Conservation (phyloP, 2,329 filamentous ascomycete species). For the Aspergillus aculeatinus region DNA sequence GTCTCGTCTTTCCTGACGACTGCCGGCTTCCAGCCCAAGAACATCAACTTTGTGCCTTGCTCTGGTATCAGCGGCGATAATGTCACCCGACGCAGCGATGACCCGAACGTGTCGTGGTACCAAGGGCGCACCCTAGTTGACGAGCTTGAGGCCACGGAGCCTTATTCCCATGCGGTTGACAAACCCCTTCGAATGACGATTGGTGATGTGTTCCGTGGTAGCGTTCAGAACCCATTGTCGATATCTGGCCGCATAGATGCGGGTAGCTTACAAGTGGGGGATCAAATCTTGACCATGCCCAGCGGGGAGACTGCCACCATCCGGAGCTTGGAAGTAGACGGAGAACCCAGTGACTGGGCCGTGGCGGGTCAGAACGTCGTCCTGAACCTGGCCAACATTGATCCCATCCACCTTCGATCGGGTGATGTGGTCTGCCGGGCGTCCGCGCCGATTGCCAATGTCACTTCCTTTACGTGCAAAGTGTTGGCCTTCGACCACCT, state of each 20-base stretch:
- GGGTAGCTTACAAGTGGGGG: slow-evolving; percentile 80
- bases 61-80: slow-evolving; percentile 90
- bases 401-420: slow-evolving; percentile 74
- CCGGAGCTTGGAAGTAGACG: slow-evolving; percentile 77
- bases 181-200: slow-evolving; percentile 85
- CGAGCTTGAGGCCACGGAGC: slow-evolving; percentile 79
- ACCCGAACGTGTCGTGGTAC: slow-evolving; percentile 70
- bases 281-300: slow-evolving; percentile 75
- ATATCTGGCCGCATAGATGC: slow-evolving; percentile 83
- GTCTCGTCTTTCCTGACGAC: slow-evolving; percentile 77
- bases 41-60: slow-evolving; percentile 83
- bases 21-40: slow-evolving; percentile 77
- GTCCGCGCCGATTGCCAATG: slow-evolving; percentile 64
- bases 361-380: slow-evolving; percentile 88
- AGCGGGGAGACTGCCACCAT: slow-evolving; percentile 77
- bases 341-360: slow-evolving; percentile 75
- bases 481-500: slow-evolving; percentile 86
- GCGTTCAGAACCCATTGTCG: slow-evolving; percentile 76
- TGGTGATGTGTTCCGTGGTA: slow-evolving; percentile 78
- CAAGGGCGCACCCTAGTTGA: slow-evolving; percentile 74
- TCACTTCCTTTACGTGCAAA: slow-evolving; percentile 76
- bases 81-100: slow-evolving; percentile 56
- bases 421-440: slow-evolving; percentile 84
- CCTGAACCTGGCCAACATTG: slow-evolving; percentile 81
- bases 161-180: slow-evolving; percentile 66